phyloP scores from a whole-genome alignment of 2,329 filamentous ascomycete genomes.

The Ceratocystis harringtonii region DNA sequence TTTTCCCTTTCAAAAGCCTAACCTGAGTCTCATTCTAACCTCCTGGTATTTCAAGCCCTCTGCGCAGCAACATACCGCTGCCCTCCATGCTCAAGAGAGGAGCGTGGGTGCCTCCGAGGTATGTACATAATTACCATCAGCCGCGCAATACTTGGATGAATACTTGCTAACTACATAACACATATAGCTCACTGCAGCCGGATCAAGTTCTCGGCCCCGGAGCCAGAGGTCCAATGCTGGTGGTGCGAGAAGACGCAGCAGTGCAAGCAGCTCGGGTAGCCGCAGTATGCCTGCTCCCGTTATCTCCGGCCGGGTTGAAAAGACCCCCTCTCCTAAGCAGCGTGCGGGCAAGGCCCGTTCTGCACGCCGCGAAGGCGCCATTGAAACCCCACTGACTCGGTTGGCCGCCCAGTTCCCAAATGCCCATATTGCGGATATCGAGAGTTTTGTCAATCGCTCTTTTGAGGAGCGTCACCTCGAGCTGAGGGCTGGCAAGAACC shows the following conservation, averaged over 20 bases:
- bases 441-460: constrained; percentile 60
- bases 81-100: neutral
- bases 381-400: constrained; percentile 55
- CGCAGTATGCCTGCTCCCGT: neutral
- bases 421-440: constrained; percentile 61
- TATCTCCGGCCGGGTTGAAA: constrained; percentile 12
- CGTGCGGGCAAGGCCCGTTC: constrained; percentile 22
- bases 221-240: neutral
- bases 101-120: neutral
- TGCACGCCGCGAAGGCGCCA: constrained; percentile 26
- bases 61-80: neutral
- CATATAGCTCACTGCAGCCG: neutral
- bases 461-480: constrained; percentile 51
- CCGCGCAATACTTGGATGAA: neutral
- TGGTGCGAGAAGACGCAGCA: neutral
- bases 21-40: too few relatives aligned
- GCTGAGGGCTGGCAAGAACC: constrained; percentile 49
- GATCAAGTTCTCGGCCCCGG: constrained; percentile 10
- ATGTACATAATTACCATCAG: neutral
- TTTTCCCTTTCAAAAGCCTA: too few relatives aligned
- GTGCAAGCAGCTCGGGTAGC: neutral
- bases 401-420: constrained; percentile 48
- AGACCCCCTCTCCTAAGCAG: constrained; percentile 19
- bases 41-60: too few relatives aligned
- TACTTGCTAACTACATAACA: neutral